phyloP scores from a whole-genome alignment of 202 grass and related monocot genomes.

The Bolboschoenoplectus hybrid region DNA sequence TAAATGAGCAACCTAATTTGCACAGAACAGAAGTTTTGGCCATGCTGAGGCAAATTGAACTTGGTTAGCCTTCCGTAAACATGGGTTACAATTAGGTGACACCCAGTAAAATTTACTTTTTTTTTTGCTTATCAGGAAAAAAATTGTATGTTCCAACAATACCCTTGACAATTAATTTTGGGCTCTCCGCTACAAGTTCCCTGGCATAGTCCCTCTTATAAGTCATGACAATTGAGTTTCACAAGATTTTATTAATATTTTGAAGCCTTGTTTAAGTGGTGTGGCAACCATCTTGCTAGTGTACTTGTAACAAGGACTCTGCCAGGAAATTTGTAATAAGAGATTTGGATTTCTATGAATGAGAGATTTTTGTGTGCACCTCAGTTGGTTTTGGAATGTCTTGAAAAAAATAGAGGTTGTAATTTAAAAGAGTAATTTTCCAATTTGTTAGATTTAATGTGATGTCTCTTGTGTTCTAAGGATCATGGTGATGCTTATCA shows the following conservation, averaged over 20 bases:
- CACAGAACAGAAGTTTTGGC: background rate
- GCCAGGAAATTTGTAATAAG: background rate
- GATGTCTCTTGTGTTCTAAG: background rate
- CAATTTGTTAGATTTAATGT: conserved; percentile 26
- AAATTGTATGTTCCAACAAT: background rate
- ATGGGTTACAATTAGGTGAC: background rate
- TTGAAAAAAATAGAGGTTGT: background rate
- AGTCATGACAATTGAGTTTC: background rate
- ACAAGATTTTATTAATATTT: background rate
- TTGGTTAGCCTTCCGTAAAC: conserved; percentile 1
- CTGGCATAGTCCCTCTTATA: background rate
- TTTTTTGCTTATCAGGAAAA: background rate
- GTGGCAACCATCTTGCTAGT: background rate
- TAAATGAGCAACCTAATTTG: background rate
- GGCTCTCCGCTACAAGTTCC: background rate
- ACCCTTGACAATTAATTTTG: background rate
- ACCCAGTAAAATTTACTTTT: background rate
- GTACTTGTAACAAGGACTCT: background rate
- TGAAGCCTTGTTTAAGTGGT: background rate
- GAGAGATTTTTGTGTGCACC: background rate
- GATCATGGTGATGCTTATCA: background rate
- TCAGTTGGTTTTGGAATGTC: background rate
- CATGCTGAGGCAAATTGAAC: background rate
- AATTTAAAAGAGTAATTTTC: background rate
- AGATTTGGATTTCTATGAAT: background rate